Base-by-base conservation (phyloP, 1,139 yeast species). In the Yamadazyma songkhlaensis region DNA sequence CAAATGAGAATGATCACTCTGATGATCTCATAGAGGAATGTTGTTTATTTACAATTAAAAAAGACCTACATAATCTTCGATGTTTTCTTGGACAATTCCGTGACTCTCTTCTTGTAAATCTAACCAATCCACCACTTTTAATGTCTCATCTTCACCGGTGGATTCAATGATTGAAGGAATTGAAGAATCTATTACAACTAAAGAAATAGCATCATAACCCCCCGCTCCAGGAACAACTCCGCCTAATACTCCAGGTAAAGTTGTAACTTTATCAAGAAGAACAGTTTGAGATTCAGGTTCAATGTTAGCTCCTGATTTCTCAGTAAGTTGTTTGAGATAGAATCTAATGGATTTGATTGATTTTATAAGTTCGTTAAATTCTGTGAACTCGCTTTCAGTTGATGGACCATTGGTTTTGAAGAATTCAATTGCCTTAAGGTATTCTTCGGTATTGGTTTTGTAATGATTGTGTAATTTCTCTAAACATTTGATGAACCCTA, bases 151-250 rank as follows among this genome's bases (percentile, higher is more conserved):
- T 1, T 32, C 31, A 1, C 48, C 43, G 0, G 80, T 71, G 3
- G 54, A 51, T 3, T 45, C 40, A 10, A 60, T 50, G 32, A 86
- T 64, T 3, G 54, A 41, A 0, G 55, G 55, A 5, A 79, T 59
- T 4, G 77, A 60, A 1, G 60, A 57, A 22, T 74, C 80, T 3
- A 76, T 63, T 3, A 84, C 83, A 25, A 92, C 60, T 23, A 90
- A 54, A 42, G 95, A 77, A 28, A 92, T 77, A 0, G 98, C 98
- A 64, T 92, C 98, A 55, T 79, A 85, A 0, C 98, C 98, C 15
- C 98, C 98, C 0, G 98, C 98, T 2, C 98, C 98, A 0, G 98
- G 98, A 3, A 92, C 96, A 24, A 92, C 94, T 9, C 96, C 97
- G 0, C 96, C 95, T 15, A 90, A 53, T 29, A 89, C 94, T 9